A percentile compares a stretch with the other conserved stretches of the same genome.
Evolutionary conservation across 495 filamentous ascomycete genomes (phyloP).

Genomic region (Neurospora discreta): DNA sequence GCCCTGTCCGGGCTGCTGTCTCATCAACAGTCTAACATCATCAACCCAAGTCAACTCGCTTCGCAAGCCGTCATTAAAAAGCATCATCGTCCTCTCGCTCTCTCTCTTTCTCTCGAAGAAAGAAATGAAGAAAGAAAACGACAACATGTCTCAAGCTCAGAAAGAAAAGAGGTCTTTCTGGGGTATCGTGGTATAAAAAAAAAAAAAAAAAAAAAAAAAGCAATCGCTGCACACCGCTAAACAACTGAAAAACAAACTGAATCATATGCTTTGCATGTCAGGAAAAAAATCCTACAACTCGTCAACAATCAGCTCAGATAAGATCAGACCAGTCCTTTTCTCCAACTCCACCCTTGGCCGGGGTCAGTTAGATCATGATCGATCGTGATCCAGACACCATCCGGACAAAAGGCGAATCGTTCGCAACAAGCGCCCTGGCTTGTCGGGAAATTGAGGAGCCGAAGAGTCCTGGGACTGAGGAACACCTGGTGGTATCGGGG

Average conservation of each 20-base stretch:
- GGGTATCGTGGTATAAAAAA: not conserved
- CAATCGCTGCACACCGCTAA: not conserved
- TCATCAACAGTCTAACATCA: not conserved
- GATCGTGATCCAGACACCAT: not conserved
- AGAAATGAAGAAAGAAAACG: not conserved
- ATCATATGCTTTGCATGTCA: not conserved
- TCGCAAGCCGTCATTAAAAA: not conserved
- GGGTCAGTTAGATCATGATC: not conserved
- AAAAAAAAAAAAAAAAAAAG: too few species aligned
- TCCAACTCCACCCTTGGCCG: not conserved
- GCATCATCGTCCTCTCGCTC: not conserved
- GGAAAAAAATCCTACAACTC: not conserved
- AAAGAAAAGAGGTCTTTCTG: not conserved
- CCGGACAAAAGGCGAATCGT: not conserved
- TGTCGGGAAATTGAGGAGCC: conserved; percentile 2
- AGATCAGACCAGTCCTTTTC: not conserved
- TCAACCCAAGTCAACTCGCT: not conserved
- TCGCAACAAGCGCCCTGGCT: conserved; percentile 2
- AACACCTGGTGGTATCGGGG: not conserved
- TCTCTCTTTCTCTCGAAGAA: not conserved
- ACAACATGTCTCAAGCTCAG: not conserved
- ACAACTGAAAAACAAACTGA: not conserved
- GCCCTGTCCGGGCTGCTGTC: not conserved
- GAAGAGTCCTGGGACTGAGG: not conserved
- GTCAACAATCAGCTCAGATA: not conserved